Base-by-base conservation (phyloP, 2,329 filamentous ascomycete species). In the Fusarium sp. region DNA sequence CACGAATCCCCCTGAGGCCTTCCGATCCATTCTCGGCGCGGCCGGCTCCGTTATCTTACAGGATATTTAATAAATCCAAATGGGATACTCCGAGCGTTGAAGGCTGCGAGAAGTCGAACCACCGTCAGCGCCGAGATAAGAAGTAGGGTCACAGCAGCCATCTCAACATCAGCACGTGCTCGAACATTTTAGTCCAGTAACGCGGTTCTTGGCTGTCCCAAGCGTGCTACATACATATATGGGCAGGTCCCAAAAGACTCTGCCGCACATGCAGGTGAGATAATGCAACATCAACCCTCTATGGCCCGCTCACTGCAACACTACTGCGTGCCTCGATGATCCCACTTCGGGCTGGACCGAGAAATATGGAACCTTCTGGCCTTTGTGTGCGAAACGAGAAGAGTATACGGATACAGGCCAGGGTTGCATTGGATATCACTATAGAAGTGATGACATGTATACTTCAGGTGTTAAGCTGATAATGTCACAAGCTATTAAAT, bases 181-280 rank as follows among this genome's bases (percentile, higher is more conserved):
- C 7, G 7, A 15, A 10, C 29, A 6, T 25, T 7, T 18, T 48
- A 4, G 4, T 33, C 18, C 18, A 1, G 23, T 35, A 27, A 1
- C 11, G 25, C n/a, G 14, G 10, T 21, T 57, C 38, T 57, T 48
- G 54, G 38, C 29, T 27, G 8, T n/a, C 15, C 23, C 15, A 8
- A 18, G 33, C 15, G 15, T n/a, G 14, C 4, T 48, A 23, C 23
- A 48, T 35, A 16, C 14, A 27, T 35, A 12, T 10, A 27, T 10
- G 7, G 18, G 6, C 2, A 27, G 10, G 19, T 25, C 29, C 38
- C 19, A 48, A 48, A 46, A 48, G 29, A 14, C 18, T 57, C 29
- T 57, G 7, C 37, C 15, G 39, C 39, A 57, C 29, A 48, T 57
- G 54, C 39, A 57, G 31, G 41, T 57, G 31, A 48, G 54, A 57